Evolutionary conservation across 768 basidiomycete species (phyloP).

Genomic region (Suillus tomentosus): DNA sequence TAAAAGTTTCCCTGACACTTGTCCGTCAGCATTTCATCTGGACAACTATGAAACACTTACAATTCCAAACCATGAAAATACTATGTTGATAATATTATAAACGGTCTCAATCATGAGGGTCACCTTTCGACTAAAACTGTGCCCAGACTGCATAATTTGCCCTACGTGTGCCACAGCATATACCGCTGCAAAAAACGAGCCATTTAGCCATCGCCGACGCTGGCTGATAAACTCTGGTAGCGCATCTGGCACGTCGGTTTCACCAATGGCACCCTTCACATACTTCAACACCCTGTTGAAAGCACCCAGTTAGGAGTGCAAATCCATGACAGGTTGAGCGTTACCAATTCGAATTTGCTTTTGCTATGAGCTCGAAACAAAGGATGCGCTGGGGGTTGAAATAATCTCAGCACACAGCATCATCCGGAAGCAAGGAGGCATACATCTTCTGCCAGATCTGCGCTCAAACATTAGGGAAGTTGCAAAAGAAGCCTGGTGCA

Average conservation of each 20-base stretch:
- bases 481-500: not conserved
- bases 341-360: conserved; percentile 76
- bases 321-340: conserved; percentile 21
- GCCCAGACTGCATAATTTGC: conserved; percentile 44
- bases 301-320: conserved; percentile 12
- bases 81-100: conserved; percentile 84
- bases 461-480: conserved; percentile 17
- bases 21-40: conserved; percentile 4
- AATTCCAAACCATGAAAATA: conserved; percentile 93
- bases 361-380: conserved; percentile 80
- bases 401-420: conserved; percentile 11
- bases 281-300: conserved; percentile 88
- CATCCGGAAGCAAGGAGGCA: conserved; percentile 22
- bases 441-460: conserved; percentile 90
- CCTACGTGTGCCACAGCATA: conserved; percentile 84
- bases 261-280: conserved; percentile 89
- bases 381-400: conserved; percentile 65
- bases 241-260: conserved; percentile 92
- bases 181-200: conserved; percentile 92
- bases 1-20: conserved; percentile 84
- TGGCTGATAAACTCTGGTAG: conserved; percentile 94
- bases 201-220: conserved; percentile 86
- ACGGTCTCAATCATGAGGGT: conserved; percentile 77
- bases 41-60: conserved; percentile 45
- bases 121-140: conserved; percentile 74